Base-by-base conservation (phyloP, 345 rosid species). In the Aquilaria yunnanensis region DNA sequence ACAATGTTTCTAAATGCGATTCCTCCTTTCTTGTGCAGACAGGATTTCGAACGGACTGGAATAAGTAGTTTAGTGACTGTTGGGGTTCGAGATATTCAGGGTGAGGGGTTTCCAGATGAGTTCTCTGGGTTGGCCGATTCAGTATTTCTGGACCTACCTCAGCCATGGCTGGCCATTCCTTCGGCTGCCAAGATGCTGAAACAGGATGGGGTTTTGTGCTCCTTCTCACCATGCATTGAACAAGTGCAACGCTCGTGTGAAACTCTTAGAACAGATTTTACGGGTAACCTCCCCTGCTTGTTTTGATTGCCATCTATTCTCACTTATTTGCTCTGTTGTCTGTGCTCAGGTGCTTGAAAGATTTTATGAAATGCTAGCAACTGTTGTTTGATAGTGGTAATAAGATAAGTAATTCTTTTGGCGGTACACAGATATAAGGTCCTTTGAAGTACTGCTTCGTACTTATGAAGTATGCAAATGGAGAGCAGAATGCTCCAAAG, bases 191-290 rank as follows among this genome's bases (percentile, higher is more conserved):
- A 85, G 74, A 90, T 88, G 96, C 75, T 94, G 74, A 94, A 83
- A 78, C 80, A 77, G 63, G 97, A 90, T 71, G 95, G 89, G 55
- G 64, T 81, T 56, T 49, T 90, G 47, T 94, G 99, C 72, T 88
- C 97, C 32, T 94, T 94, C 80, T 90, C 97, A 29, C 99, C 97
- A 10, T 94, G 99, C 76, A 88, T 90, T 51, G 97, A 94, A 74
- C 96, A 94, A 86, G 97, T 86, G 62, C 96, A 94, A 58, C 90
- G 86, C 51, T 73, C 93, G 30, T 94, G 91, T 70, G 97, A 94
- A 76, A 79, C 81, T 66, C 89, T 90, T 43, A 73, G 66, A 66
- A 75, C 80, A 65, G 72, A 81, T 57, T 90, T 90, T 75, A 86
- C 88, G 11, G 96, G 99, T 88, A 72, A 62, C 29, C 16, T 49